Conservation (phyloP, 1,139 yeast genomes). For the Suhomyces taliae region DNA sequence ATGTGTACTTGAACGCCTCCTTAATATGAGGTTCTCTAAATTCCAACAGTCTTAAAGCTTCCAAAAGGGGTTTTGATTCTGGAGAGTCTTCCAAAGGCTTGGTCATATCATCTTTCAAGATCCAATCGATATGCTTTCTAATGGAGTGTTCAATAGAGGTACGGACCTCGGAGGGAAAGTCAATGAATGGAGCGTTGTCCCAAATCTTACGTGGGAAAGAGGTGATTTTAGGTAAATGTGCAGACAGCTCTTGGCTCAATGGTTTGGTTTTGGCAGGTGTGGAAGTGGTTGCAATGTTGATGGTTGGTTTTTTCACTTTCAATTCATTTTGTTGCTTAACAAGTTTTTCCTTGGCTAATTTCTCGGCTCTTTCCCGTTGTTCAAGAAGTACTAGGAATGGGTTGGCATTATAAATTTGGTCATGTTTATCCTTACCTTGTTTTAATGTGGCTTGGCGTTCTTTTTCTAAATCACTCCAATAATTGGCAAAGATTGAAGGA, state of each 20-base stretch:
- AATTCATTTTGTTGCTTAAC: slow-evolving; percentile 36
- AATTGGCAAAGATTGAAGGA: slow-evolving; percentile 75
- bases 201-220: slow-evolving; percentile 62
- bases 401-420: slow-evolving; percentile 57
- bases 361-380: slow-evolving; percentile 44
- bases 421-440: slow-evolving; percentile 49
- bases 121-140: slow-evolving; percentile 57
- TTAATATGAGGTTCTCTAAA: slow-evolving; percentile 67
- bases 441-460: slow-evolving; percentile 49
- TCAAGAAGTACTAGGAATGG: slow-evolving; percentile 70
- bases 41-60: slow-evolving; percentile 50
- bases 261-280: background rate
- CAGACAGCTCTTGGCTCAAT: background rate
- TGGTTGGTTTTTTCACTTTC: slow-evolving; percentile 44
- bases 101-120: slow-evolving; percentile 18
- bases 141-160: slow-evolving; percentile 56
- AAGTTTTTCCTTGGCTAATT: slow-evolving; percentile 45
- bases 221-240: slow-evolving; percentile 11
- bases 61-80: background rate
- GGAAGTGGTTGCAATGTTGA: slow-evolving; percentile 21
- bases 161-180: slow-evolving; percentile 50
- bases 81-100: slow-evolving; percentile 1
- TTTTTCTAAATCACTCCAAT: slow-evolving; percentile 74
- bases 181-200: slow-evolving; percentile 60
- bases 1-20: slow-evolving; percentile 69